Evolutionary conservation across 805 yeast genomes (phyloP).

Genomic region (Candida glaebosa): DNA sequence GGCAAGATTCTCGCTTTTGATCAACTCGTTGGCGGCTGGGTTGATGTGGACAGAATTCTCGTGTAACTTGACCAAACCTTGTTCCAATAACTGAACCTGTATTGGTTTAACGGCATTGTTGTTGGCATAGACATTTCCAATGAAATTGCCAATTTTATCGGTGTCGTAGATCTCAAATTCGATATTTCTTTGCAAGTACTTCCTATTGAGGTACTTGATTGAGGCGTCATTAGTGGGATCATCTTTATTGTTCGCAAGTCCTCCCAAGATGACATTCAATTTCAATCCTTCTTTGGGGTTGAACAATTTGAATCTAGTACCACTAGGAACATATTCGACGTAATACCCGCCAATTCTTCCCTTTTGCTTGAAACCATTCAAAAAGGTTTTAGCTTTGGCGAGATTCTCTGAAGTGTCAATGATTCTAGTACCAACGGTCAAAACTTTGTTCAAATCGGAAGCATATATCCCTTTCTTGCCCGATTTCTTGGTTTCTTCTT

Average conservation of each 20-base stretch:
- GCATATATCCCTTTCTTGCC: slow-evolving; percentile 60
- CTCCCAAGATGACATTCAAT: slow-evolving; percentile 72
- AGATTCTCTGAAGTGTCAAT: slow-evolving; percentile 79
- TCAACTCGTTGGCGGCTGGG: slow-evolving; percentile 50
- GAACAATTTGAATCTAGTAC: slow-evolving; percentile 60
- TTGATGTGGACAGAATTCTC: slow-evolving; percentile 61
- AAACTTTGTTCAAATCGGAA: slow-evolving; percentile 43
- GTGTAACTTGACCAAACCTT: slow-evolving; percentile 65
- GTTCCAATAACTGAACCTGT: slow-evolving; percentile 53
- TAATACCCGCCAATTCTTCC: slow-evolving; percentile 54
- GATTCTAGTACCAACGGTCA: slow-evolving; percentile 55
- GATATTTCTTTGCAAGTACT: slow-evolving; percentile 69
- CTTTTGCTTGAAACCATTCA: slow-evolving; percentile 66
- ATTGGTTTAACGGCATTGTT: slow-evolving; percentile 48
- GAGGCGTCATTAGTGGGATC: slow-evolving; percentile 47
- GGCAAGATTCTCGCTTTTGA: slow-evolving; percentile 63
- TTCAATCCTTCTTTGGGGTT: slow-evolving; percentile 71
- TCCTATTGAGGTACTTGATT: slow-evolving; percentile 48
- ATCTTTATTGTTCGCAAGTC: slow-evolving; percentile 46
- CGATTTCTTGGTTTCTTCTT: slow-evolving; percentile 51
- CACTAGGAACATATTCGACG: slow-evolving; percentile 70
- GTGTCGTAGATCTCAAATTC: slow-evolving; percentile 63
- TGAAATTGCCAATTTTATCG: slow-evolving; percentile 79
- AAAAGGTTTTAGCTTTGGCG: slow-evolving; percentile 68
- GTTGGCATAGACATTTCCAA: slow-evolving; percentile 62